Base-by-base conservation (phyloP, 176 grass and related monocot genomes). In the Puya raimondii region DNA sequence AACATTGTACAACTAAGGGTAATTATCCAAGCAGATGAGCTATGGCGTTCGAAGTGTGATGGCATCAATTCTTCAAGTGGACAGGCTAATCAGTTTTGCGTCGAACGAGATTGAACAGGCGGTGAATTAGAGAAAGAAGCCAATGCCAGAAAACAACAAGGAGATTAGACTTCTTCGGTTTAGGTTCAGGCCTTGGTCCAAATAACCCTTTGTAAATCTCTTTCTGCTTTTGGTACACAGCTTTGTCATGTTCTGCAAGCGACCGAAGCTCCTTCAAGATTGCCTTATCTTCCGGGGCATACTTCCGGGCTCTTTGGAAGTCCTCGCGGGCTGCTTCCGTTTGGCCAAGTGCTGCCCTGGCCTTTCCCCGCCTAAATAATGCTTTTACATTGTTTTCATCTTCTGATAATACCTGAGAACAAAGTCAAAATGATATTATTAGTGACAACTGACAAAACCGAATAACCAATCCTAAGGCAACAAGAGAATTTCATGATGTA, bases 181-280 rank as follows among this genome's bases (percentile, higher is more conserved):
- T 90, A 12, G 75, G 74, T 81, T 90, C 70, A 18, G 93, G 89
- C 23, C 81, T 87, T 13, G 89, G 86, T 1, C 79, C 86, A 2
- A 97, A 97, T 51, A 97, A 85, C 63, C 94, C 94, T 75, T 90
- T 90, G 76, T 90, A 97, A 14, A 97, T 48, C 81, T 97, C 86
- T 73, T 83, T 97, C 64, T 97, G 89, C 68, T 90, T 97, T 51
- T 86, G 74, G 74, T 97, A 97, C 47, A 97, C 16, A 69, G 80
- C 86, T 70, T 85, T 96, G 49, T 96, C 88, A 65, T 96, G 86
- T 63, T 87, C 81, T 0, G 75, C 63, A 5, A 96, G 81, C 77
- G 53, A 72, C 23, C 80, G 72, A 48, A 92, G 89, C 74, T 92
- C 89, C 11, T 67, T 75, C 12, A 80, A 25, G 54, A 97, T 85